Evolutionary conservation across 768 basidiomycete species (phyloP).

Genomic region (Gloeopeniophorella convolvens): DNA sequence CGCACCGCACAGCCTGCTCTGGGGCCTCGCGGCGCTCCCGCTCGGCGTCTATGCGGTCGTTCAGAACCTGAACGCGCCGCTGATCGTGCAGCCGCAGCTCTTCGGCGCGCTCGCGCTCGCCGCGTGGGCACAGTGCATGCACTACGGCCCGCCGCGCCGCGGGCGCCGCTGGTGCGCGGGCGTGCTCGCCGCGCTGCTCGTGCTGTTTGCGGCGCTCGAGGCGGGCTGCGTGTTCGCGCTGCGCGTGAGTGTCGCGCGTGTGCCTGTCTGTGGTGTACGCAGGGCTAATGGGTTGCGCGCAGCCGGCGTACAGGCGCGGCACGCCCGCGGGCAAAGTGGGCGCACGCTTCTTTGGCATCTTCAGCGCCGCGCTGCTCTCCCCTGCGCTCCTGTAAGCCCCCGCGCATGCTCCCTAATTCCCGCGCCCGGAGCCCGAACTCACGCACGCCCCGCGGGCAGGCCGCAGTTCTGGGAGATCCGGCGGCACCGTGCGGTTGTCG

Average conservation of each 20-base stretch:
- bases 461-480: constrained; percentile 78
- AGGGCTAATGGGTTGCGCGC: too few species aligned
- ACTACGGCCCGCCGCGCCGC: constrained; percentile 50
- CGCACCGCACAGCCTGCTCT: constrained; percentile 40
- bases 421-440: not conserved
- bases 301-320: constrained; percentile 35
- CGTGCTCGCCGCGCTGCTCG: constrained; percentile 34
- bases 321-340: constrained; percentile 27
- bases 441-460: constrained; percentile 24
- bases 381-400: constrained; percentile 37
- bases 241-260: constrained; percentile 42
- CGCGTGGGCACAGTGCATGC: constrained; percentile 69
- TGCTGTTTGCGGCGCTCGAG: constrained; percentile 51
- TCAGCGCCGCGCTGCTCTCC: constrained; percentile 51
- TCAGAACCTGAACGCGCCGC: constrained; percentile 62
- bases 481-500: constrained; percentile 52
- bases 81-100: constrained; percentile 61
- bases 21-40: constrained; percentile 53
- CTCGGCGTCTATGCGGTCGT: constrained; percentile 64
- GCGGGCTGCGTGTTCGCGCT: constrained; percentile 53
- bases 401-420: not conserved
- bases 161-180: constrained; percentile 31
- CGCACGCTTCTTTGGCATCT: constrained; percentile 53
- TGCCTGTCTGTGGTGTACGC: too few species aligned
- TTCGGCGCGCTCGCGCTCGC: constrained; percentile 55